phyloP scores from a whole-genome alignment of 192 early-diverging fungal species.

The Coemansia erecta region DNA sequence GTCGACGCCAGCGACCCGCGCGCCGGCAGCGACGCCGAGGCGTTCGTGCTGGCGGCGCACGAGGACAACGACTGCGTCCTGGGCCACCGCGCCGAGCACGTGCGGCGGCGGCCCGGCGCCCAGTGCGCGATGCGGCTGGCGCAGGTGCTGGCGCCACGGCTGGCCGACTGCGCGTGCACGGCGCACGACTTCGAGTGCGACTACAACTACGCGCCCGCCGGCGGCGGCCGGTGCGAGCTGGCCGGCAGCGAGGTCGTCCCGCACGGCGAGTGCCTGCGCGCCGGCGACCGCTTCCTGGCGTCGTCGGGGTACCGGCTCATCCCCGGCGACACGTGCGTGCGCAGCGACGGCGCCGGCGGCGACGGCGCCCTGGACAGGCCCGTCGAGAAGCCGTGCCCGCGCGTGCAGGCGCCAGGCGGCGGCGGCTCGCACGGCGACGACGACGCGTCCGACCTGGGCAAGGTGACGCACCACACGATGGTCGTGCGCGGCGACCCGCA shows the following conservation, averaged over 20 bases:
- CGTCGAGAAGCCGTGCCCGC: slow-evolving; percentile 55
- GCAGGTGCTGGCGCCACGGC: slow-evolving; percentile 57
- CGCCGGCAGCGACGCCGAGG: slow-evolving; percentile 30
- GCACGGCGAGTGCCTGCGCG: slow-evolving; percentile 61
- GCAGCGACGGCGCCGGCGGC: slow-evolving; percentile 17
- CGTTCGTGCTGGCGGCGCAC: slow-evolving; percentile 29
- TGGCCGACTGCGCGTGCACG: slow-evolving; percentile 72
- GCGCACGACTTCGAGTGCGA: slow-evolving; percentile 93
- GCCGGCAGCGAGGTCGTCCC: slow-evolving; percentile 58
- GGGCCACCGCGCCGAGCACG: slow-evolving; percentile 71
- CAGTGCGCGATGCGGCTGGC: slow-evolving; percentile 75
- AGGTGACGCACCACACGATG: slow-evolving; percentile 34
- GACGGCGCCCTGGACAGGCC: slow-evolving; percentile 57
- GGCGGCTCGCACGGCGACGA: slow-evolving; percentile 8
- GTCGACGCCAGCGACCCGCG: slow-evolving; percentile 57
- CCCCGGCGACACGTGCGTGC: slow-evolving; percentile 78
- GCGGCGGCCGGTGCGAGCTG: slow-evolving; percentile 59
- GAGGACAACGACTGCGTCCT: slow-evolving; percentile 75
- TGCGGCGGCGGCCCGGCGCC: slow-evolving; percentile 72
- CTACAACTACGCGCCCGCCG: slow-evolving; percentile 66
- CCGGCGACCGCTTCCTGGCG: slow-evolving; percentile 65
- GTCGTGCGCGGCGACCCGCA: slow-evolving; percentile 53
- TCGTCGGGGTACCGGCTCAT: slow-evolving; percentile 79
- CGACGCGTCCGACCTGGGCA: slow-evolving; percentile 9
- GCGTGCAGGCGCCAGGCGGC: slow-evolving; percentile 33